phyloP scores from a whole-genome alignment of 1,139 yeast species.

The Sporopachydermia cereana region DNA sequence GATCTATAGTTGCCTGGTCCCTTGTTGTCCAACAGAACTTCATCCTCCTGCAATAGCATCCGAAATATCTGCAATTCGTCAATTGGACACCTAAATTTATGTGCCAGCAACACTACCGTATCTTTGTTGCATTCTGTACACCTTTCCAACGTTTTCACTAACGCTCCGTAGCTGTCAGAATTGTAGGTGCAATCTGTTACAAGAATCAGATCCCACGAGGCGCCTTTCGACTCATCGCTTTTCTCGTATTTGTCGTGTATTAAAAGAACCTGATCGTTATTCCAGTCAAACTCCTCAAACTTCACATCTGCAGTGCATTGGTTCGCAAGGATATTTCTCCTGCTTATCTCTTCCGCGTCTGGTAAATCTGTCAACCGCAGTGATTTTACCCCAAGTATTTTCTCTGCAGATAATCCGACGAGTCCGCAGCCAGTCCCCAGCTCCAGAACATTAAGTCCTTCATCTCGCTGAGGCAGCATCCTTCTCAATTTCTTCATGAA shows the following conservation, averaged over 20 bases:
- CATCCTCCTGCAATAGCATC: conserved; percentile 7
- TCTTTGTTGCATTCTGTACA: conserved; percentile 9
- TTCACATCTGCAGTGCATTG: background rate
- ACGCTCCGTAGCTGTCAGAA: conserved; percentile 17
- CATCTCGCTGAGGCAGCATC: conserved; percentile 6
- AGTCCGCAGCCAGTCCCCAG: conserved; percentile 22
- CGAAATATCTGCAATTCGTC: conserved; percentile 17
- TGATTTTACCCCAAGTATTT: conserved; percentile 8
- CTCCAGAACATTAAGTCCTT: conserved; percentile 14
- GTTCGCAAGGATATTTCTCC: conserved; percentile 15
- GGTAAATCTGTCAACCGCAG: conserved; percentile 19
- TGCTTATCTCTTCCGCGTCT: conserved; percentile 18
- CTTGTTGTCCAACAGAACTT: too few relatives aligned
- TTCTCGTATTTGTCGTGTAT: too few relatives aligned
- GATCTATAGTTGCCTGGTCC: too few relatives aligned
- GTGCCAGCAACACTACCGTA: conserved; percentile 17
- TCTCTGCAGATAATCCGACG: conserved; percentile 17
- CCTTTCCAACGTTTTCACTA: conserved; percentile 14
- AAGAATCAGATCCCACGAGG: conserved; percentile 16
- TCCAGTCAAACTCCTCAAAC: conserved; percentile 12
- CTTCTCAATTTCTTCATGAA: conserved; percentile 5
- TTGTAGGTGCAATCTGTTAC: conserved; percentile 23
- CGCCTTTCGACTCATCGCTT: background rate
- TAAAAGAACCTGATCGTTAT: background rate
- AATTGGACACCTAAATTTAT: conserved; percentile 18